Evolutionary conservation across 1,284 basidiomycete species (phyloP), one percentile per base, ranked within the genome.

Genomic region (Xerocomus alliaceus): DNA sequence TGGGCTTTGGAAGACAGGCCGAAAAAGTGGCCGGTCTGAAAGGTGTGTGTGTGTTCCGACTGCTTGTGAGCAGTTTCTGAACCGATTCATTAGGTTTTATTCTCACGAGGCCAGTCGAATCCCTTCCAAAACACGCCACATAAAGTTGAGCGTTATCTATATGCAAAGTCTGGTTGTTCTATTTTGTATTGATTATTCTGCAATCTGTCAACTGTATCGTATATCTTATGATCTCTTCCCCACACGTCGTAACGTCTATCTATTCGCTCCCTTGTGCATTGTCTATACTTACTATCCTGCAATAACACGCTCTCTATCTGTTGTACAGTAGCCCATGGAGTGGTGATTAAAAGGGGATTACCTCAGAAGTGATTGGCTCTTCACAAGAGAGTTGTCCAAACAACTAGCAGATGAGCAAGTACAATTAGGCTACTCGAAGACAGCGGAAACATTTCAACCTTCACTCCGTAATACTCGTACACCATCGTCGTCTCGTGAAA

Each of bases 1-100:
- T 92, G 71, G 91, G 92, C 3, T 94, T 93, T 63, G 92, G 92
- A 24, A 81, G 87, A 54, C 87, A 92, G 73, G 90, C 84, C 17
- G 89, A 92, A 78, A 91, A 88, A 77, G 81, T 80, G 9, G 45
- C 44, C 12, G 85, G 80, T 10, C 73, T 86, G 44, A 84, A 82
- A 71, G 90, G 88, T 79, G 50, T 12, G 65, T 49, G 10, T 28
- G 22, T 17, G 26, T n/a, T 15, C 34, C 10, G 18, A 28, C 11
- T 47, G n/a, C 17, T 22, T 18, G 2, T 3, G 46, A 24, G 18
- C 4, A 28, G n/a, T 49, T 2, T 35, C 24, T 41, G 15, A 37
- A 44, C 7, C 5, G 26, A 47, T n/a, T n/a, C 13, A 7, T 9
- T 18, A 76, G 86, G 69, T 42, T 87, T 77, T 68, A 77, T 80